These are phyloP conservation scores for Fusarium acutatum DNA, from an alignment of 2,329 filamentous ascomycete genomes.

Conservation along the genomic window DNA sequence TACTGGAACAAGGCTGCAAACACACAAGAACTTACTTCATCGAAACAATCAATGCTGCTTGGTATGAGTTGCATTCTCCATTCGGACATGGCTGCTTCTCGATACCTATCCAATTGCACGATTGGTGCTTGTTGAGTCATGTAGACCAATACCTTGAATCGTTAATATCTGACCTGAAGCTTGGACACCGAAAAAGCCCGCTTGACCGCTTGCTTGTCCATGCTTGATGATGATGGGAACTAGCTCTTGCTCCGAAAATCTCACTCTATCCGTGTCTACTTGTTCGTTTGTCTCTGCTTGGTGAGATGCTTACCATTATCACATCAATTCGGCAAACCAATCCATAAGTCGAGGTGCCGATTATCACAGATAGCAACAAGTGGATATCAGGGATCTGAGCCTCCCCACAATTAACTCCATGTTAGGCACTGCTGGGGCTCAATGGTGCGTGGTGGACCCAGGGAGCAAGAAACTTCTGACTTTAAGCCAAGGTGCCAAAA, in stretches of 20 bases:
- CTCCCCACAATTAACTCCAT: conserved; percentile 20
- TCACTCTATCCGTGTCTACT: not conserved
- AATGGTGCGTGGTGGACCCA: conserved; percentile 19
- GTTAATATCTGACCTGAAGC: conserved; percentile 7
- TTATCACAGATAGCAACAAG: conserved; percentile 13
- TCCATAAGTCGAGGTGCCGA: not conserved
- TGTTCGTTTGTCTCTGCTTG: not conserved
- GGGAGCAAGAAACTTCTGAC: not conserved
- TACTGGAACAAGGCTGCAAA: not conserved
- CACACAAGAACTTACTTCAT: not conserved
- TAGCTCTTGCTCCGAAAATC: not conserved
- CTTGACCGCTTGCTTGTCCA: conserved; percentile 13
- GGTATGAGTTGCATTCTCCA: conserved; percentile 2
- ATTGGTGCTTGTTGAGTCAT: conserved; percentile 26
- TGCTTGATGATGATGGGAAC: not conserved
- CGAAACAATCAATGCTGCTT: not conserved
- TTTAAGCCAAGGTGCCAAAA: not conserved
- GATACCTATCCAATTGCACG: conserved; percentile 4
- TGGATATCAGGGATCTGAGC: conserved; percentile 18
- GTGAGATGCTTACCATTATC: conserved; percentile 24
- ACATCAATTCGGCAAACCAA: conserved; percentile 11
- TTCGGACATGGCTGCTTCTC: conserved; percentile 4
- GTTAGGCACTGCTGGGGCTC: conserved; percentile 34
- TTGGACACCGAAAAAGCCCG: not conserved
- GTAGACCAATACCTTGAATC: conserved; percentile 12